Evolutionary conservation across 2,329 filamentous ascomycete species (phyloP).

Genomic region (Clonostachys solani): DNA sequence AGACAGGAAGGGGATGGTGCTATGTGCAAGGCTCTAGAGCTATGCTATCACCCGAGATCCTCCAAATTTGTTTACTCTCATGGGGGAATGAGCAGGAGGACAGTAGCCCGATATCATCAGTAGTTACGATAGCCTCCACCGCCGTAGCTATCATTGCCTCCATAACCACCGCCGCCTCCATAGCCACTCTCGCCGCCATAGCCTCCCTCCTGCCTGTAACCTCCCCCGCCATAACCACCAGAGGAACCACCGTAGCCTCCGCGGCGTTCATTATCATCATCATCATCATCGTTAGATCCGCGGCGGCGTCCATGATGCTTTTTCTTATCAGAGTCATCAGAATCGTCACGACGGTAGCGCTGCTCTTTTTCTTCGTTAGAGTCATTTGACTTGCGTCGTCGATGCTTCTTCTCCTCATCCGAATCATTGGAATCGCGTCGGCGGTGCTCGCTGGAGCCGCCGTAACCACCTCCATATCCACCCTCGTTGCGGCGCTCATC

Average conservation of each 20-base stretch:
- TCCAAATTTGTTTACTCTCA: no score
- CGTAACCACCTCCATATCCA: constrained; percentile 6
- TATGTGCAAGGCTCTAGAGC: no score
- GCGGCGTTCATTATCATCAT: constrained; percentile 8
- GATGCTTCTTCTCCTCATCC: constrained; percentile 12
- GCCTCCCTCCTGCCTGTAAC: constrained; percentile 4
- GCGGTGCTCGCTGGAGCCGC: constrained; percentile 4
- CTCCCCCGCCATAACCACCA: background rate
- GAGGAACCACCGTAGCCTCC: constrained; percentile 6
- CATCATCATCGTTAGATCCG: constrained; percentile 2
- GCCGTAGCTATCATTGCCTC: constrained; percentile 3
- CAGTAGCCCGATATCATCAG: background rate
- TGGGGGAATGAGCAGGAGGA: no score
- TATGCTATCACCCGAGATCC: no score
- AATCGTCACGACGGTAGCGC: constrained; percentile 11
- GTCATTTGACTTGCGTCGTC: background rate
- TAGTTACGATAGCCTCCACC: constrained; percentile 6
- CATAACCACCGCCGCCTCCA: constrained; percentile 5
- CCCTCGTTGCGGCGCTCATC: constrained; percentile 3
- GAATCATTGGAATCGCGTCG: constrained; percentile 7
- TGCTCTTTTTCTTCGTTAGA: constrained; percentile 1
- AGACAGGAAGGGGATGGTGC: no score
- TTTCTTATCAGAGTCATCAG: constrained; percentile 6
- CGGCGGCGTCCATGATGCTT: constrained; percentile 9
- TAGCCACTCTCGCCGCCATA: constrained; percentile 11